phyloP scores from a whole-genome alignment of 1,139 yeast species.

The Kodamaea fungicola region DNA sequence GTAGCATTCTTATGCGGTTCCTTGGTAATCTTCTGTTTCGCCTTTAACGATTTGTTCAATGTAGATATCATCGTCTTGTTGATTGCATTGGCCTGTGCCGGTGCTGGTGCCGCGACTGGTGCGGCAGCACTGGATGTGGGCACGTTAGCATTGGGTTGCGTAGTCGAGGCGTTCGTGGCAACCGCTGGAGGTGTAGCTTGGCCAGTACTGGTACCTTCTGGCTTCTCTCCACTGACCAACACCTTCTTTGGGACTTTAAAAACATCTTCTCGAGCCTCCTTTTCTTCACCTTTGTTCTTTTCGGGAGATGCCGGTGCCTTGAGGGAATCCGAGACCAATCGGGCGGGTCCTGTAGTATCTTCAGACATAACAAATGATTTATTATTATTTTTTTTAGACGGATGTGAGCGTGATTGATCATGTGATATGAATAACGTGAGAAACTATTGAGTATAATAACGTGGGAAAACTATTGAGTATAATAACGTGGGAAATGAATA shows the following conservation, averaged over 20 bases:
- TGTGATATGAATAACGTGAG: too few relatives aligned
- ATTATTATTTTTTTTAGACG: conserved; percentile 1
- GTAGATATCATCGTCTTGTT: conserved; percentile 33
- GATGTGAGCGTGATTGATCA: background rate
- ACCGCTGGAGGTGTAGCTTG: conserved; percentile 1
- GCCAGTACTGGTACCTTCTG: background rate
- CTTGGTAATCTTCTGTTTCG: conserved; percentile 39
- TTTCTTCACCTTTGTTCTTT: background rate
- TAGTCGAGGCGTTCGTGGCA: background rate
- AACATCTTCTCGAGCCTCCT: conserved; percentile 5
- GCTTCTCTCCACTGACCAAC: conserved; percentile 8
- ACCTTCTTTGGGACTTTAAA: conserved; percentile 16
- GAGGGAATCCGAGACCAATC: background rate
- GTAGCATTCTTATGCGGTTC: conserved; percentile 36
- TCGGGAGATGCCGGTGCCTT: conserved; percentile 1
- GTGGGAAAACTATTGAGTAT: too few relatives aligned
- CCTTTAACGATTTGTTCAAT: conserved; percentile 39
- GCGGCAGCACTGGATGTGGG: conserved; percentile 3
- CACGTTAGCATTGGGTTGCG: background rate
- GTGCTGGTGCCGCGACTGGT: conserved; percentile 1
- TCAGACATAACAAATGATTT: background rate
- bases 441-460: too few relatives aligned
- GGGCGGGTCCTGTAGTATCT: background rate
- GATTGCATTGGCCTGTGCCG: conserved; percentile 4
- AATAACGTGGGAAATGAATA: too few relatives aligned